These are phyloP conservation scores for Gaillardinia entomophila DNA, from an alignment of 805 yeast species.

Conservation along the genomic window DNA sequence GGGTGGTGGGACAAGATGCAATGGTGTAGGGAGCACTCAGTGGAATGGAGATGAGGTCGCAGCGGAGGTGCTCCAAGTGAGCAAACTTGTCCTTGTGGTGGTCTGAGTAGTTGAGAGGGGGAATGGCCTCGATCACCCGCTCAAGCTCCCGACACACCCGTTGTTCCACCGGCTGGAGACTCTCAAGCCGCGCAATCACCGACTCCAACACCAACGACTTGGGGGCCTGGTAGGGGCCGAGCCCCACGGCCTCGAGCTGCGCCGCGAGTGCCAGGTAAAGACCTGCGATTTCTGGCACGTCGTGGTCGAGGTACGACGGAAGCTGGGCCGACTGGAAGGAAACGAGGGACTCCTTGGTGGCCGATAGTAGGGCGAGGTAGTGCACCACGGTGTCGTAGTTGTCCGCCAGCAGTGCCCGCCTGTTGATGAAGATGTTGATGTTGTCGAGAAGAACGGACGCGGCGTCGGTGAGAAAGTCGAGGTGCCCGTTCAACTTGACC, in stretches of 20 bases:
- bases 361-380: slow-evolving; percentile 2
- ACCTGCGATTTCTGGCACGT: slow-evolving; percentile 9
- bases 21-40: no score
- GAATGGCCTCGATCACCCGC: slow-evolving; percentile 1
- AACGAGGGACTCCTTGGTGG: no score
- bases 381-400: not conserved
- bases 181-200: slow-evolving; percentile 3
- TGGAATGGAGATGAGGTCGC: no score
- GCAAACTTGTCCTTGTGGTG: slow-evolving; percentile 3
- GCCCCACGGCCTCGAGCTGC: slow-evolving; percentile 5
- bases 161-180: slow-evolving; percentile 2
- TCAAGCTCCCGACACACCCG: not conserved
- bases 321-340: no score
- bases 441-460: not conserved
- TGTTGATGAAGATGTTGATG: slow-evolving; percentile 3
- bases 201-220: slow-evolving; percentile 7
- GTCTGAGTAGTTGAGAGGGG: slow-evolving; percentile 2
- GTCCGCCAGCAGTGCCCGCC: not conserved
- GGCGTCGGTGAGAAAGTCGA: slow-evolving; percentile 1
- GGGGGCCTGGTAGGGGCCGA: slow-evolving; percentile 7
- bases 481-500: slow-evolving; percentile 2
- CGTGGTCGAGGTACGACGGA: slow-evolving; percentile 7
- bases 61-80: slow-evolving; percentile 2
- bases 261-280: slow-evolving; percentile 4
- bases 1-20: not conserved